A percentile compares a stretch with the other conserved stretches of the same genome.
Conservation (phyloP, 257 asterid genomes). For the Capsicum rhomboideum region DNA sequence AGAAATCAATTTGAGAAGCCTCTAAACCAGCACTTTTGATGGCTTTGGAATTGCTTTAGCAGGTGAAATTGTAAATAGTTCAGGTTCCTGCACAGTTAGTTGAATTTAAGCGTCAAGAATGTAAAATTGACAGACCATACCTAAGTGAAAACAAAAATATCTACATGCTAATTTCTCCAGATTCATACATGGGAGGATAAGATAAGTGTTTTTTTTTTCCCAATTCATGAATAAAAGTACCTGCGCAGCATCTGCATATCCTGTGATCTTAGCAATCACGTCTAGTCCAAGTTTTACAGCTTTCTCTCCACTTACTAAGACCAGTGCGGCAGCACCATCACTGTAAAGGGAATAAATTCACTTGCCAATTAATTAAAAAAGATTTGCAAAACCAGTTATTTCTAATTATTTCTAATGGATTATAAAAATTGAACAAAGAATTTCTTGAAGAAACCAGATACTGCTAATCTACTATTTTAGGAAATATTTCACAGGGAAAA, state of each 20-base stretch:
- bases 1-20: constrained; percentile 76
- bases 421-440: no score
- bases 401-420: no score
- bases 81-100: constrained; percentile 89
- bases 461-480: no score
- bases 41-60: constrained; percentile 97
- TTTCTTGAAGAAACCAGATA: no score
- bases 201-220: background rate
- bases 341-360: constrained; percentile 34
- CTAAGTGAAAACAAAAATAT: background rate
- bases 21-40: constrained; percentile 74
- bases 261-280: constrained; percentile 78
- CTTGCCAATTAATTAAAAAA: constrained; percentile 5
- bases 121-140: background rate
- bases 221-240: constrained; percentile 21
- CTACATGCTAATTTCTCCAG: background rate
- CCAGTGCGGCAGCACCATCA: constrained; percentile 98
- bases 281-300: constrained; percentile 75
- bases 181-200: background rate
- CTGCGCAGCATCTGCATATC: constrained; percentile 98
- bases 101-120: background rate
- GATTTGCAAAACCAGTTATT: background rate
- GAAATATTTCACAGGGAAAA: no score
- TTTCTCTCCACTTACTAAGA: constrained; percentile 87
- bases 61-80: constrained; percentile 86